phyloP scores from a whole-genome alignment of 1,284 basidiomycete species.

The Cutaneotrichosporon sp. region DNA sequence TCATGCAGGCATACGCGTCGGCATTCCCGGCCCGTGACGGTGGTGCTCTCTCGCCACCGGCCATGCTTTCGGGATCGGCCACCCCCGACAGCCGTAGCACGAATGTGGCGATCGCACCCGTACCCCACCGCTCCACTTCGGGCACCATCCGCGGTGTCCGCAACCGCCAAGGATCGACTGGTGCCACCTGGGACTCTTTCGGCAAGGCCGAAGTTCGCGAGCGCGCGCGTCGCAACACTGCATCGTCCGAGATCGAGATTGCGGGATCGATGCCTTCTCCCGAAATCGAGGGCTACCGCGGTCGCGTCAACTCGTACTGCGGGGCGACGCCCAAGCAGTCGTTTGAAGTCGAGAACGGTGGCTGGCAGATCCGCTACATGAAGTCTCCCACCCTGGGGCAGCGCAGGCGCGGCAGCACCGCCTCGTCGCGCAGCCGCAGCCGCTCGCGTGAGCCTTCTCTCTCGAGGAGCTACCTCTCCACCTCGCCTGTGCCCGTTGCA shows the following conservation, averaged over 20 bases:
- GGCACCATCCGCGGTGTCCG: slow-evolving; percentile 16
- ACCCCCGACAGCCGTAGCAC: slow-evolving; percentile 8
- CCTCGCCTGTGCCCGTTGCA: slow-evolving; percentile 2
- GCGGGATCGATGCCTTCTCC: background rate
- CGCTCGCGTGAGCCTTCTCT: slow-evolving; percentile 11
- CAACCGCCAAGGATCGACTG: slow-evolving; percentile 25
- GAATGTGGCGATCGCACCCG: slow-evolving; percentile 1
- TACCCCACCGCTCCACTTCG: background rate
- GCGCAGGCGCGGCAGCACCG: background rate
- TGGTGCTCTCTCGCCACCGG: background rate
- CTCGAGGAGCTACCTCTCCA: background rate
- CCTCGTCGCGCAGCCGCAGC: slow-evolving; percentile 7
- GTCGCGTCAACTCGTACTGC: slow-evolving; percentile 3
- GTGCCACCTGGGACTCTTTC: slow-evolving; percentile 39
- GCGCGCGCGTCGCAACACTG: slow-evolving; percentile 7
- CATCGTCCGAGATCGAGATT: slow-evolving; percentile 7
- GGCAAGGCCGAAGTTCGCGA: slow-evolving; percentile 29
- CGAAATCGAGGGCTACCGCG: slow-evolving; percentile 6
- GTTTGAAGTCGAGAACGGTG: slow-evolving; percentile 30
- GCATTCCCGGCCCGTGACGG: slow-evolving; percentile 33
- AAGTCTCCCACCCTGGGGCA: background rate
- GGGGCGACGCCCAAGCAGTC: slow-evolving; percentile 39
- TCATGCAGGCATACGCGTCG: slow-evolving; percentile 36
- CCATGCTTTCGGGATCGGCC: slow-evolving; percentile 6
- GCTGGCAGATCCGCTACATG: slow-evolving; percentile 37